Evolutionary conservation across 108 stramenopile genomes (phyloP), one percentile per base, ranked within the genome.

Genomic region (Fistulifera pelliculosa): DNA sequence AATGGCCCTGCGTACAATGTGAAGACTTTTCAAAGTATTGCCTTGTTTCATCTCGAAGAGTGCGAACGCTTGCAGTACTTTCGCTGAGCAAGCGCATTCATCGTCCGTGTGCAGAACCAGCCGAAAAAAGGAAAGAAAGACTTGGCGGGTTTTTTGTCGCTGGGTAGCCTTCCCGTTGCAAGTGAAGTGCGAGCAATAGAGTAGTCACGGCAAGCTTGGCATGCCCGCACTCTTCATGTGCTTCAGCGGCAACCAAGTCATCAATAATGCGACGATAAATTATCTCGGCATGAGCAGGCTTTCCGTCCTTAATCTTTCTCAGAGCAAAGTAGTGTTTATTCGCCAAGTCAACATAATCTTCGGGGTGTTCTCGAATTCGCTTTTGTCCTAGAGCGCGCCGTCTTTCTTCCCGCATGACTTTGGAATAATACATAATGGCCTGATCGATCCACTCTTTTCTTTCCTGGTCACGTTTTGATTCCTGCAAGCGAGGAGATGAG

Each of bases 31-130:
- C 2, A 40, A 41, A 0, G 70, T 54, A 31, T 79, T 54, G 0
- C 88, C 88, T 40, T 83, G 77, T 65, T 86, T 83, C 80, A 85
- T 81, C 64, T 90, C 88, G 69, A 90, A 90, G 25, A 90, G 54
- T 17, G 84, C 84, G 61, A 58, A 90, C 0, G 88, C 88, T 40
- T 80, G 78, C 17, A 90, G 52, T 0, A 90, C 88, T 60, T 83
- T 90, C 38, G 84, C 88, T 6, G 71, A 76, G 49, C 87, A 85
- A 21, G 81, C 70, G 54, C 87, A 89, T 59, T 88, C 71, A 6
- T 38, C 52, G 26, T 73, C 65, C n/a, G 26, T 53, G 18, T 55
- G 55, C 27, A 71, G 63, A 14, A 69, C 62, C 1, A 72, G 42
- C 0, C 81, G 77, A 47, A 90, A 90, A 51, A 90, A 90, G 40